Conservation (phyloP, 805 yeast species). For the Kodamaea leandrae region DNA sequence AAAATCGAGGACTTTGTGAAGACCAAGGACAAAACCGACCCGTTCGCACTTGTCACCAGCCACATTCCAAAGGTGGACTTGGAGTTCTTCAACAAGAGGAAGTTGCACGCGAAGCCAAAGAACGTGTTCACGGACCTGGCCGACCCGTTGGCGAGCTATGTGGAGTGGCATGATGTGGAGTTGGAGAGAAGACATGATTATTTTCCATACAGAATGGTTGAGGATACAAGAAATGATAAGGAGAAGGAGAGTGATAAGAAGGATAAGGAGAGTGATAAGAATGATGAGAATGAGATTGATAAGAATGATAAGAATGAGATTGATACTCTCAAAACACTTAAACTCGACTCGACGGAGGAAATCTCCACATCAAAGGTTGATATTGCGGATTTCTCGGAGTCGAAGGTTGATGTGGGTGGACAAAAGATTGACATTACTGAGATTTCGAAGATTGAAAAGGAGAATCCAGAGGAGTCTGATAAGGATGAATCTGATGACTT, state of each 20-base stretch:
- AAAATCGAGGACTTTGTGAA: slow-evolving; percentile 3
- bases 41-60: slow-evolving; percentile 2
- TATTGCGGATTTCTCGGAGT: no score
- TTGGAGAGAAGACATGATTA: slow-evolving; percentile 27
- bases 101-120: slow-evolving; percentile 3
- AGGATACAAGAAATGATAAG: neutral
- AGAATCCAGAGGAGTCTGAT: neutral
- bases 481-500: neutral
- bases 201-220: slow-evolving; percentile 23
- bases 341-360: no score
- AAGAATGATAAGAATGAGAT: neutral
- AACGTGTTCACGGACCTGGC: slow-evolving; percentile 15
- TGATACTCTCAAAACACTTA: no score
- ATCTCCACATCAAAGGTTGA: no score
- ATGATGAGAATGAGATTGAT: neutral
- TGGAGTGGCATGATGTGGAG: slow-evolving; percentile 25
- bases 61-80: slow-evolving; percentile 8
- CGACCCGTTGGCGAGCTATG: slow-evolving; percentile 32
- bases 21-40: slow-evolving; percentile 3
- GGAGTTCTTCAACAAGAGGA: slow-evolving; percentile 4
- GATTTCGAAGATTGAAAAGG: no score
- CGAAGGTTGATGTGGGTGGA: no score
- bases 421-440: no score
- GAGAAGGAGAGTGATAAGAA: neutral
- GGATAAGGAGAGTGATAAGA: neutral